Conservation (phyloP, 2,329 filamentous ascomycete genomes). For the Fusarium anthophilum region DNA sequence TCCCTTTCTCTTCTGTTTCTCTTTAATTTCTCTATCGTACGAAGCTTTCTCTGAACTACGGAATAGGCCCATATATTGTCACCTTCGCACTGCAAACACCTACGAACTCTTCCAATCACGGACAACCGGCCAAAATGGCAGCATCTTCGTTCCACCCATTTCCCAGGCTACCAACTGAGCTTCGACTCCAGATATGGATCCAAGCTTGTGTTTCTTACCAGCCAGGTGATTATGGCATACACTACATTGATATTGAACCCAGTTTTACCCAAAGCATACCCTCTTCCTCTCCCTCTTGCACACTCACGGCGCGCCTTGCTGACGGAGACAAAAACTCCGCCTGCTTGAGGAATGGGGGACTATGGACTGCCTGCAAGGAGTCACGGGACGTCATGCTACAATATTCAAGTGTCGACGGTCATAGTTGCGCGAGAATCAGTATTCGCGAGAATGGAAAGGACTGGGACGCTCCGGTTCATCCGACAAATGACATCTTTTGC, state of each 20-base stretch:
- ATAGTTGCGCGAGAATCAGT: background rate
- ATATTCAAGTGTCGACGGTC: background rate
- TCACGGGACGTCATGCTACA: background rate
- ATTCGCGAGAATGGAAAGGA: background rate
- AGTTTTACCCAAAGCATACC: background rate
- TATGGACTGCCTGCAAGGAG: constrained; percentile 12
- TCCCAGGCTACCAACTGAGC: background rate
- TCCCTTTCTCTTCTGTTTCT: background rate
- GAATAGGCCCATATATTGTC: background rate
- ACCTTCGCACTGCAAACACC: background rate
- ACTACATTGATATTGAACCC: background rate
- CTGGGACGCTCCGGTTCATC: background rate
- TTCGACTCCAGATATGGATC: background rate
- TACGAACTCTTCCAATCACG: too few relatives aligned
- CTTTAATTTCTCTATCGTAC: background rate
- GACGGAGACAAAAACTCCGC: background rate
- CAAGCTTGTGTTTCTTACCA: background rate
- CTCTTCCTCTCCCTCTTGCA: background rate
- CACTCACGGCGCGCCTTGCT: background rate
- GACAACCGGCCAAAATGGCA: background rate
- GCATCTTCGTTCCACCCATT: background rate
- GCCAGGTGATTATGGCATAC: background rate
- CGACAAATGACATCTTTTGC: background rate
- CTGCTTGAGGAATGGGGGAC: background rate
- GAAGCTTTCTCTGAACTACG: fast-evolving